Conservation (phyloP, 352 stramenopile species). For the Globisporangium lucens region DNA sequence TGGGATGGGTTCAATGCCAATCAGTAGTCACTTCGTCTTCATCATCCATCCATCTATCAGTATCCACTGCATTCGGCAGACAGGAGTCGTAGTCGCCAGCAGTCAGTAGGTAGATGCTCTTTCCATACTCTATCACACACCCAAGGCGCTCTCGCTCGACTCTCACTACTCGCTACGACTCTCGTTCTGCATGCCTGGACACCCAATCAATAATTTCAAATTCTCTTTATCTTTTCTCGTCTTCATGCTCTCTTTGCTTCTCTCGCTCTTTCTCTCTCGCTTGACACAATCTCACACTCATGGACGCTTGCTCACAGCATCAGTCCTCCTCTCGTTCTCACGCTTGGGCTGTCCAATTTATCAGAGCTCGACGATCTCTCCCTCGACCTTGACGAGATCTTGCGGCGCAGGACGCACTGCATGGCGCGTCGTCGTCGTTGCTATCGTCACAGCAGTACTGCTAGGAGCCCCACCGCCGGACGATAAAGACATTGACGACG, state of each 20-base stretch:
- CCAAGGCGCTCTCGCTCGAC: not conserved
- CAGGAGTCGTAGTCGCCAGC: not conserved
- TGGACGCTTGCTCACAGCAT: not conserved
- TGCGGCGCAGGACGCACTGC: slow-evolving; percentile 32
- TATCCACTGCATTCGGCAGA: not conserved
- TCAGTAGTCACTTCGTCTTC: not conserved
- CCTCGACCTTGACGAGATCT: slow-evolving; percentile 51
- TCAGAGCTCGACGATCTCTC: slow-evolving; percentile 62
- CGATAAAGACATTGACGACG: not conserved
- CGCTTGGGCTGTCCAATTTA: not conserved
- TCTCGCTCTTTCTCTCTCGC: slow-evolving; percentile 8
- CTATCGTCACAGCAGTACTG: not conserved
- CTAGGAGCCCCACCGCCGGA: not conserved
- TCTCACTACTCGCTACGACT: not conserved
- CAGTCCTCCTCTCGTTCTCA: not conserved
- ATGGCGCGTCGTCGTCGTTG: slow-evolving; percentile 1
- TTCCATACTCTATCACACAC: not conserved
- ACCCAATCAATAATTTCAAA: slow-evolving; percentile 15
- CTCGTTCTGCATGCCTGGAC: not conserved
- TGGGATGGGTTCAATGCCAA: not conserved
- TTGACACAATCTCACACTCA: not conserved
- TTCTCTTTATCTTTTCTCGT: not conserved
- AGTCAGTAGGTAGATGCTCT: not conserved
- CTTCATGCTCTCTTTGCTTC: not conserved
- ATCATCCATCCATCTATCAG: not conserved